Percentiles rank a stretch among this genome's conserved stretches.
Evolutionary conservation across 192 early-diverging fungal species (phyloP).

Genomic region (Coemansia sp.): DNA sequence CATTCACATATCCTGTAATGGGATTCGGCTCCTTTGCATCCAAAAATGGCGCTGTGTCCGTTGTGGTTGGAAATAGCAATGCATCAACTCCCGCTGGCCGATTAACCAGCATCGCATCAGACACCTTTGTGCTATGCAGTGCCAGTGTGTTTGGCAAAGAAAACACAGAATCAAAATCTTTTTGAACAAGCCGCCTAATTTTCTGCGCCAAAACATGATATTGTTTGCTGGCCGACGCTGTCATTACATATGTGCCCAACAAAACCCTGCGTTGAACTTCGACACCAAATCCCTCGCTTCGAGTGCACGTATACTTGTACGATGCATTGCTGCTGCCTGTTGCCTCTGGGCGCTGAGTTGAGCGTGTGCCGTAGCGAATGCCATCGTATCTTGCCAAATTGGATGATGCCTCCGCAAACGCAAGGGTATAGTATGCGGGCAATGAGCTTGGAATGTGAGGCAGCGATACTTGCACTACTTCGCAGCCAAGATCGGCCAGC

Average conservation of each 20-base stretch:
- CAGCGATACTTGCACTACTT: conserved; percentile 68
- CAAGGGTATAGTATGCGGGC: conserved; percentile 85
- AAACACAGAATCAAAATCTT: conserved; percentile 79
- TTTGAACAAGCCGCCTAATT: conserved; percentile 72
- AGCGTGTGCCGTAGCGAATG: conserved; percentile 70
- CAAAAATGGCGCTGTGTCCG: conserved; percentile 69
- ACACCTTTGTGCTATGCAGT: conserved; percentile 15
- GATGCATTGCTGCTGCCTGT: conserved; percentile 21
- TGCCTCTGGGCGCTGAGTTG: neutral
- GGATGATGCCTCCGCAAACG: conserved; percentile 86
- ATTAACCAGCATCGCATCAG: neutral
- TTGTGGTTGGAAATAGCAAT: conserved; percentile 77
- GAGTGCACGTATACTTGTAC: conserved; percentile 59
- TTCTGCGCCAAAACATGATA: conserved; percentile 84
- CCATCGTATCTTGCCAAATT: conserved; percentile 91
- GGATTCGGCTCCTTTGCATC: conserved; percentile 28
- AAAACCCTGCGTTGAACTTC: conserved; percentile 84
- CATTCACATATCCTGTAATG: conserved; percentile 73
- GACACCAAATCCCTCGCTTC: conserved; percentile 72
- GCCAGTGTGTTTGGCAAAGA: conserved; percentile 59
- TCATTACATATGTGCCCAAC: conserved; percentile 84
- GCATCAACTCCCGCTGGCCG: conserved; percentile 60
- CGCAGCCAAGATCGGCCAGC: conserved; percentile 65
- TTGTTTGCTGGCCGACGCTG: conserved; percentile 63
- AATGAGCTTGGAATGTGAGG: conserved; percentile 71